A percentile compares a stretch with the other conserved stretches of the same genome.
Evolutionary conservation across 805 yeast genomes (phyloP).

Genomic region (Wickerhamiella kurtzmanii): DNA sequence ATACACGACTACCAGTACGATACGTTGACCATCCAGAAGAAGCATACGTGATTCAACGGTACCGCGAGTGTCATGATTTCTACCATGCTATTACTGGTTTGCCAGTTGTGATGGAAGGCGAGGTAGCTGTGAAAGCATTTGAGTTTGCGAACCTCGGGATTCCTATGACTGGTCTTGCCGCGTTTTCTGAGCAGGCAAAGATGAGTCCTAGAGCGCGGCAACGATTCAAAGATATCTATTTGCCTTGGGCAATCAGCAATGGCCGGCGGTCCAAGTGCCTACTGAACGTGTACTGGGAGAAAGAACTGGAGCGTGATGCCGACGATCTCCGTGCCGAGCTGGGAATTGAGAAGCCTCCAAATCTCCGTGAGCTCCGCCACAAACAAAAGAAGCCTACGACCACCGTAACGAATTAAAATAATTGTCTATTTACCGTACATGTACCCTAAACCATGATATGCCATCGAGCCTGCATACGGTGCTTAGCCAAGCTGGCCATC

Average conservation of each 20-base stretch:
- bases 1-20: slow-evolving; percentile 76
- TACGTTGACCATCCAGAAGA: slow-evolving; percentile 81
- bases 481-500: too few relatives aligned
- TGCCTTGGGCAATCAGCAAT: slow-evolving; percentile 75
- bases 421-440: not conserved
- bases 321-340: slow-evolving; percentile 56
- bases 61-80: slow-evolving; percentile 93
- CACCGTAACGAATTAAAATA: not conserved
- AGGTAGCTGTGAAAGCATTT: slow-evolving; percentile 79
- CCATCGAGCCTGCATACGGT: too few relatives aligned
- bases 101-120: slow-evolving; percentile 93
- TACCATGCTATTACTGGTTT: slow-evolving; percentile 84
- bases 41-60: slow-evolving; percentile 86
- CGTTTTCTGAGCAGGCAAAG: slow-evolving; percentile 75
- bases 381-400: slow-evolving; percentile 8
- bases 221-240: slow-evolving; percentile 46
- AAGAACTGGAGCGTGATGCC: slow-evolving; percentile 56
- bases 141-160: slow-evolving; percentile 86
- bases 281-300: slow-evolving; percentile 88
- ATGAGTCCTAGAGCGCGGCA: slow-evolving; percentile 53
- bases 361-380: slow-evolving; percentile 45
- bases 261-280: slow-evolving; percentile 64
- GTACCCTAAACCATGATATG: too few relatives aligned
- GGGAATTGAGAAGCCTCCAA: slow-evolving; percentile 67
- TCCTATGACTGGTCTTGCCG: slow-evolving; percentile 92